Percentiles rank a stretch among this genome's conserved stretches.
Conservation (phyloP, 768 basidiomycete genomes). For the Baorangia bicolor region DNA sequence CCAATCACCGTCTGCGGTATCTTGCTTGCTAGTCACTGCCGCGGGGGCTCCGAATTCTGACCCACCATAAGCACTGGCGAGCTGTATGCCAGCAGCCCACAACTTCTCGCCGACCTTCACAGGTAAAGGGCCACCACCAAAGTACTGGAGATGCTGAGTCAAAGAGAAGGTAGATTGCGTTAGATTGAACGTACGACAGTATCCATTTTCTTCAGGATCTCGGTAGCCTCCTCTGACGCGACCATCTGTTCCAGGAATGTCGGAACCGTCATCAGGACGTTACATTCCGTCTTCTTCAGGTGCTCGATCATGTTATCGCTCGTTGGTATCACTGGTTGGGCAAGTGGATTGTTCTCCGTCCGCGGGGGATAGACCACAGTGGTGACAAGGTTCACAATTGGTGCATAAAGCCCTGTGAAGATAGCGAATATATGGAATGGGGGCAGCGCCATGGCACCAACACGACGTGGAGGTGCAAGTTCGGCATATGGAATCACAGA, state of each 20-base stretch:
- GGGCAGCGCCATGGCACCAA: constrained; percentile 27
- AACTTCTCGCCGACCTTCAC: constrained; percentile 36
- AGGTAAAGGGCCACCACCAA: constrained; percentile 40
- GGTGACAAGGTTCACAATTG: constrained; percentile 17
- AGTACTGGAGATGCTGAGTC: constrained; percentile 25
- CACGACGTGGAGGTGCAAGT: constrained; percentile 17
- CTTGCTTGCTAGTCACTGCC: not conserved
- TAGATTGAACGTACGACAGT: constrained; percentile 28
- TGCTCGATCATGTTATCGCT: constrained; percentile 41
- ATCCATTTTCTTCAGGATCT: constrained; percentile 25
- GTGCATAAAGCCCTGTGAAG: constrained; percentile 11
- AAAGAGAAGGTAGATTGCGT: too few relatives aligned
- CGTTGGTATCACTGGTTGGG: constrained; percentile 37
- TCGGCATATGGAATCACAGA: not conserved
- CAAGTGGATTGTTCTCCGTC: constrained; percentile 14
- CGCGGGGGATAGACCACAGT: constrained; percentile 30
- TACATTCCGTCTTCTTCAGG: constrained; percentile 27
- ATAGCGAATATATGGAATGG: constrained; percentile 28
- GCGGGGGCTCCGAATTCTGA: constrained; percentile 28
- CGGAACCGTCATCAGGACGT: constrained; percentile 37
- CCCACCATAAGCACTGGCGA: constrained; percentile 37
- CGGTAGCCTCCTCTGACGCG: constrained; percentile 21
- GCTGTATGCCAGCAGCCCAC: constrained; percentile 31
- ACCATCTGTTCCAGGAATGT: constrained; percentile 40
- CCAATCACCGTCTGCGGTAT: constrained; percentile 31